A percentile compares a stretch with the other conserved stretches of the same genome.
phyloP scores from a whole-genome alignment of 768 basidiomycete species.

The Tulasnella sp. region DNA sequence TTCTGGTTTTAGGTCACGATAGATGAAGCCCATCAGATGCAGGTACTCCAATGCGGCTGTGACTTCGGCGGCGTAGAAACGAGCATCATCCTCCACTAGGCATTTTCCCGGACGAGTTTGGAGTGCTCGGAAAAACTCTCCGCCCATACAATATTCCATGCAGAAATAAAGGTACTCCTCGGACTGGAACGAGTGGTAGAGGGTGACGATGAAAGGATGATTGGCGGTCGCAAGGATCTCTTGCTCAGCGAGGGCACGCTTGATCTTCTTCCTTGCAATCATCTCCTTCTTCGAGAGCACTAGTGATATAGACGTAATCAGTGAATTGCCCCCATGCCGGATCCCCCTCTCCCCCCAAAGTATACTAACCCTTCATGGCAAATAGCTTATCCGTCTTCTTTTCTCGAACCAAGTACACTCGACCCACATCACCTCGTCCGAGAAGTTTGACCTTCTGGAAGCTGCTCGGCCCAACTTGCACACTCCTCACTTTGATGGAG shows the following conservation, averaged over 20 bases:
- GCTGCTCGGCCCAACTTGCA: slow-evolving; percentile 88
- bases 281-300: slow-evolving; percentile 99
- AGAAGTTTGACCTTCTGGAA: slow-evolving; percentile 96
- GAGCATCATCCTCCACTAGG: slow-evolving; percentile 86
- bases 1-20: slow-evolving; percentile 98
- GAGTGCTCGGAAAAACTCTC: slow-evolving; percentile 96
- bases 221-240: slow-evolving; percentile 98
- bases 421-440: slow-evolving; percentile 98
- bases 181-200: slow-evolving; percentile 98
- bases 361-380: slow-evolving; percentile 92
- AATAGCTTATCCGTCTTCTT: slow-evolving; percentile 95
- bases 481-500: slow-evolving; percentile 88
- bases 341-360: background rate
- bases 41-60: slow-evolving; percentile 96
- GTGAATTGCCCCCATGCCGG: slow-evolving; percentile 23
- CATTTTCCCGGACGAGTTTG: slow-evolving; percentile 97
- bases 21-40: slow-evolving; percentile 98
- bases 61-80: slow-evolving; percentile 98
- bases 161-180: slow-evolving; percentile 97
- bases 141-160: slow-evolving; percentile 99
- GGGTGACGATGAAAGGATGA: slow-evolving; percentile 98
- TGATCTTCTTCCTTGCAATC: slow-evolving; percentile 99
- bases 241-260: slow-evolving; percentile 95
- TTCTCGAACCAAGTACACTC: slow-evolving; percentile 95
- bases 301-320: slow-evolving; percentile 32